A percentile compares a stretch with the other conserved stretches of the same genome.
Evolutionary conservation across 1,284 basidiomycete genomes (phyloP).

Genomic region (Gymnopus androsaceus): DNA sequence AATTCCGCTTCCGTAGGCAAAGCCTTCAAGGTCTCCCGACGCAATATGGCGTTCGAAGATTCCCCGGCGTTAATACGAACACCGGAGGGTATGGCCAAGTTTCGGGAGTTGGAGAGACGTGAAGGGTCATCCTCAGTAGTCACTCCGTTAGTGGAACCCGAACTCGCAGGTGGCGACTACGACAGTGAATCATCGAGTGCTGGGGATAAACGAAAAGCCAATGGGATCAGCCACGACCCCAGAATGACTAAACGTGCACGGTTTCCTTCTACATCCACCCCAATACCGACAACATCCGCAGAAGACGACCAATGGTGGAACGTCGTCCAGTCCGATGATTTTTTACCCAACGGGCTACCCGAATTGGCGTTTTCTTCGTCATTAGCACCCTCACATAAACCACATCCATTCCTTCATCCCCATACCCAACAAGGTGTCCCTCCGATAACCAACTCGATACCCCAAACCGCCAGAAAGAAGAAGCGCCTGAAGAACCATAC

Average conservation of each 20-base stretch:
- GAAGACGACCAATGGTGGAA: conserved; percentile 70
- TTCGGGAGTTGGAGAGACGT: conserved; percentile 57
- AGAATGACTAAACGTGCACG: conserved; percentile 46
- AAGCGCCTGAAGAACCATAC: conserved; percentile 36
- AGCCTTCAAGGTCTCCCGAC: conserved; percentile 20
- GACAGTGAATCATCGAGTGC: conserved; percentile 35
- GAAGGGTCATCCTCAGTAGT: conserved; percentile 16
- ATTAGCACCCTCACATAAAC: no score
- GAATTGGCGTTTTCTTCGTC: conserved; percentile 49
- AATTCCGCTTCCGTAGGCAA: no score
- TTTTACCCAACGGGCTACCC: conserved; percentile 69
- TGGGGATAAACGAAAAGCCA: conserved; percentile 64
- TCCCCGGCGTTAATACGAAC: conserved; percentile 79
- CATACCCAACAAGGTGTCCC: no score
- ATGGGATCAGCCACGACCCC: conserved; percentile 28
- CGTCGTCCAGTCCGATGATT: conserved; percentile 58
- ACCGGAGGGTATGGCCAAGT: conserved; percentile 70
- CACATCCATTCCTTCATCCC: conserved; percentile 21
- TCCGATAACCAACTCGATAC: conserved; percentile 29
- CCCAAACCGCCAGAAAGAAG: conserved; percentile 30
- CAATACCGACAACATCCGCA: conserved; percentile 27
- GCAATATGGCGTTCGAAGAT: conserved; percentile 58
- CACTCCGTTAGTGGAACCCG: conserved; percentile 29
- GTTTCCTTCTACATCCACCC: conserved; percentile 25
- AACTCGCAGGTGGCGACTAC: conserved; percentile 44